Conservation (phyloP, 139 green algal genomes). For the Axilococcus clingmanii region DNA sequence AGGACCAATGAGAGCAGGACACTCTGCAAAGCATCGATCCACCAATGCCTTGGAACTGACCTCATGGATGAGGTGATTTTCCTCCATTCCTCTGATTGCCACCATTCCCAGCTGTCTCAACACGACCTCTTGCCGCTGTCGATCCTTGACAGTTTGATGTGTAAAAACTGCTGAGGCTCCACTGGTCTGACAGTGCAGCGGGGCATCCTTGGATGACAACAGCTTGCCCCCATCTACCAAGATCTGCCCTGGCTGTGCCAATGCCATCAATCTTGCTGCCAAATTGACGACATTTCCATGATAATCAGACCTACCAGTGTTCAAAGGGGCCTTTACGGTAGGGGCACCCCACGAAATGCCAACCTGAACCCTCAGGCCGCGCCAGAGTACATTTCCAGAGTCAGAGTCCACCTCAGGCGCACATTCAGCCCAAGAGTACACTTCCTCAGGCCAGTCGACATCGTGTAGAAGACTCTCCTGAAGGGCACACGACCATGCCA, state of each 20-base stretch:
- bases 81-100: no score
- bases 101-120: no score
- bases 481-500: constrained; percentile 39
- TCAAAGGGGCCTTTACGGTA: constrained; percentile 54
- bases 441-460: constrained; percentile 44
- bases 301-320: constrained; percentile 74
- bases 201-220: not conserved
- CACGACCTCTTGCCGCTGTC: no score
- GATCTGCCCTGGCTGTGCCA: constrained; percentile 64
- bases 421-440: constrained; percentile 55
- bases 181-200: constrained; percentile 3
- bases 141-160: no score
- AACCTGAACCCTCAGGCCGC: constrained; percentile 60
- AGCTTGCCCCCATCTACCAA: constrained; percentile 32
- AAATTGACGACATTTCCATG: constrained; percentile 69
- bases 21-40: no score
- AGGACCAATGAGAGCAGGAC: no score
- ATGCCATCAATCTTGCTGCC: constrained; percentile 52
- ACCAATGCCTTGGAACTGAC: no score
- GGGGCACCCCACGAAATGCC: constrained; percentile 58
- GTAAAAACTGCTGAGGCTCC: constrained; percentile 1
- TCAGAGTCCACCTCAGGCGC: constrained; percentile 6
- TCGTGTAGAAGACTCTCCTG: constrained; percentile 60
- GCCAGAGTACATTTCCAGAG: constrained; percentile 39
- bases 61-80: no score